Base-by-base conservation (phyloP, 768 basidiomycete species). In the Lentinus tigrinus region DNA sequence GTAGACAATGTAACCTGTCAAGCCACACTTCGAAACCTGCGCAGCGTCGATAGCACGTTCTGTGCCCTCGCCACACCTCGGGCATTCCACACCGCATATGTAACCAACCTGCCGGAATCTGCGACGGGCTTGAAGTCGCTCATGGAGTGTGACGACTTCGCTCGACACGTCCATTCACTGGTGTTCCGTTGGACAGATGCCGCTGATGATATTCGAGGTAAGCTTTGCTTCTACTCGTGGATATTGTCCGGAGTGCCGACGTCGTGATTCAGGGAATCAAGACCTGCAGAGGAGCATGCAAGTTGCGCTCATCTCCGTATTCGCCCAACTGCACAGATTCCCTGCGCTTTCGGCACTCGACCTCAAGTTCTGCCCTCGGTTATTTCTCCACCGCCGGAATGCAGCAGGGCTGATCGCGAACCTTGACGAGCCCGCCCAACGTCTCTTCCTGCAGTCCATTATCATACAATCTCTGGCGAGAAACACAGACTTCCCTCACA, bases 1-100 rank as follows among this genome's bases (percentile, higher is more conserved):
- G 54, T 58, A 1, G 56, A 55, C 28, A 42, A 31, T 6, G 56
- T 60, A 21, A 17, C 56, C n/a, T 43, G 47, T 27, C 44, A 53
- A 23, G 17, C 34, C 17, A 59, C 48, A 24, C 52, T 61, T 7
- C 47, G 57, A 3, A 52, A 26, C 26, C 63, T 64, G 2, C 56
- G 63, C 31, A 47, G 26, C 5, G 60, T 61, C 16, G 51, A 61
- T 37, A 54, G 47, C 27, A 58, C 56, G 8, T 64, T 64, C 46
- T 56, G 53, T 31, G 47, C 52, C 5, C 46, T 61, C 21, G 60
- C 60, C 1, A 64, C 63, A 6, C 60, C 59, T 2, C 24, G 43
- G 21, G 63, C 60, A 2, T 64, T 64, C 37, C 44, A 38, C 8
- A 58, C 56, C 10, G 51, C 49, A 7, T 54, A 58, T 31, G 59